Base-by-base conservation (phyloP, 1,139 yeast genomes). In the Zygosaccharomyces sapae region DNA sequence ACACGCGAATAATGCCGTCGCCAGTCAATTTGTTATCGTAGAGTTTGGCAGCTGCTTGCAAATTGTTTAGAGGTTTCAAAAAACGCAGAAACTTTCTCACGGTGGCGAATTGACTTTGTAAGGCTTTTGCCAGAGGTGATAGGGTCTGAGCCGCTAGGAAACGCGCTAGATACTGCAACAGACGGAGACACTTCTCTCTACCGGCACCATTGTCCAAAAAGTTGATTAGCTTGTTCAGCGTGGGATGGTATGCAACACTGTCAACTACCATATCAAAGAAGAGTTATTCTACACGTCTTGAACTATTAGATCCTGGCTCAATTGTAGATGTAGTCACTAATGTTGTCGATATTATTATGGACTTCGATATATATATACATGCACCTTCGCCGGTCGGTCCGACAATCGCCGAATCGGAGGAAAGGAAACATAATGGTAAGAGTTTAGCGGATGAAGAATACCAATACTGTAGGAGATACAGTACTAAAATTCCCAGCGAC, bases 61-160 rank as follows among this genome's bases (percentile, higher is more conserved):
- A 66, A 65, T 86, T 90, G 62, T 76, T 77, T 61, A 90, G 70
- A 1, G 96, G 96, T 70, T 89, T 90, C 56, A 89, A 79, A 63
- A 84, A 82, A 61, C 97, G 78, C 75, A 90, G 72, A 18, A 90
- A 82, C 71, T 90, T 90, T 66, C 97, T 81, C 51, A 88, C 76
- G 5, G 58, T 39, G 1, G 64, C 54, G 55, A 85, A 72, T 13
- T 87, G 80, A 33, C 83, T 74, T 54, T 83, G 81, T 43, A 67
- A 65, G 66, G 81, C 83, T 50, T 70, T 72, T 39, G 83, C 76
- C 18, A 77, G 62, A 43, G 75, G 74, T 44, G 72, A 68, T 20
- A 89, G 89, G 58, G 79, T 74, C 58, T 83, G 79, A 48, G 74
- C 74, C 40, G 81, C 76, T 48, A 87, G 69, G 67, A 89, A 85